Percentiles rank a stretch among this genome's conserved stretches.
Conservation (phyloP, 2,329 filamentous ascomycete genomes). For the Decorospora gaudefroyi region DNA sequence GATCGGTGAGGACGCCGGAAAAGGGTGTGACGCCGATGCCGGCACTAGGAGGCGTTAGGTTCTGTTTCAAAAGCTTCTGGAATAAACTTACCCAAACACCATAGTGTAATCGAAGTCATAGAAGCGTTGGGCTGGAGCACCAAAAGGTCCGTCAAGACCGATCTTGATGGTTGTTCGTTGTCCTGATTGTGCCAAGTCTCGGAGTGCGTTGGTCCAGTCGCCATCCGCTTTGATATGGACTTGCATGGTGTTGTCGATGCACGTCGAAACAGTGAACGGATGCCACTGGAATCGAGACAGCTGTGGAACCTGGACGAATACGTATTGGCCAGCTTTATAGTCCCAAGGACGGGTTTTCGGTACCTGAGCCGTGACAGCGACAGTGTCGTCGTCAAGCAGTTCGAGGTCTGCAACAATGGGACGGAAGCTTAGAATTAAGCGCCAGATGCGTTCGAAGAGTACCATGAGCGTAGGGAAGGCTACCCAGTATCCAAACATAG, state of each 20-base stretch:
- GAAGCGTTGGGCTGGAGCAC: slow-evolving; percentile 62
- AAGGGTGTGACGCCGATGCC: slow-evolving; percentile 65
- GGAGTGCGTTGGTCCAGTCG: slow-evolving; percentile 59
- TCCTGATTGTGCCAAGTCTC: slow-evolving; percentile 49
- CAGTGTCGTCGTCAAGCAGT: slow-evolving; percentile 59
- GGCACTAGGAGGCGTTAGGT: slow-evolving; percentile 41
- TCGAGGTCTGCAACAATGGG: slow-evolving; percentile 55
- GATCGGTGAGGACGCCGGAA: slow-evolving; percentile 60
- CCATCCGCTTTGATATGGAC: slow-evolving; percentile 64
- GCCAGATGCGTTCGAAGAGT: slow-evolving; percentile 54
- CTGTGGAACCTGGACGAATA: slow-evolving; percentile 60
- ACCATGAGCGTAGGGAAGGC: slow-evolving; percentile 59
- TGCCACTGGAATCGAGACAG: slow-evolving; percentile 63
- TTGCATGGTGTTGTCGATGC: slow-evolving; percentile 57
- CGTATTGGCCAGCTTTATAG: slow-evolving; percentile 62
- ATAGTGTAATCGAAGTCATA: slow-evolving; percentile 62
- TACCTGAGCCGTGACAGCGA: slow-evolving; percentile 56
- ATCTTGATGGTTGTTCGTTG: slow-evolving; percentile 52
- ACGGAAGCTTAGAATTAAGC: slow-evolving; percentile 55
- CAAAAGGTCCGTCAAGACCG: slow-evolving; percentile 62
- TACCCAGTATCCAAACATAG: slow-evolving; percentile 63
- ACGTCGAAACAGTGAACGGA: slow-evolving; percentile 63
- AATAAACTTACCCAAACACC: slow-evolving; percentile 52
- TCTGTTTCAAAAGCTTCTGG: neutral
- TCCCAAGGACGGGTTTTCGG: slow-evolving; percentile 57